These are phyloP conservation scores for Ballota nigra DNA, from an alignment of 257 asterid species.

Conservation along the genomic window DNA sequence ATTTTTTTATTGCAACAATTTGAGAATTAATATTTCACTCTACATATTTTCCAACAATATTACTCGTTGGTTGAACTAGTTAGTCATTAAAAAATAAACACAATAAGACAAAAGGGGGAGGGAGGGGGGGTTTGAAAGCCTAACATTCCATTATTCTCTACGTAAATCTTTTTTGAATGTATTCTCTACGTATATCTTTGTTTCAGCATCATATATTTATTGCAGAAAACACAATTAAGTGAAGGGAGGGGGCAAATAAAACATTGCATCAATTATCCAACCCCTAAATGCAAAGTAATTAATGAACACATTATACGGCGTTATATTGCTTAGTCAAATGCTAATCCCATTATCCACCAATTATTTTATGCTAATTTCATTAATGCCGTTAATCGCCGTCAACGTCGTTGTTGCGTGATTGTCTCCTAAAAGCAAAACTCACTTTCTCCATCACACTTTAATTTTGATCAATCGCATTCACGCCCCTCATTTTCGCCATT, in stretches of 20 bases:
- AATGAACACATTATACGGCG: background rate
- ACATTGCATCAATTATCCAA: background rate
- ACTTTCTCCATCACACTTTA: slow-evolving; percentile 25
- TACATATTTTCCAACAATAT: too few species aligned
- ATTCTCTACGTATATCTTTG: background rate
- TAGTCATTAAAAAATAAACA: too few species aligned
- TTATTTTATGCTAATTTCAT: background rate
- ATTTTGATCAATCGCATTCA: slow-evolving; percentile 31
- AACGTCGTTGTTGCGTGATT: slow-evolving; percentile 24
- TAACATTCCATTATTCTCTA: background rate
- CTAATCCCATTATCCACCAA: background rate
- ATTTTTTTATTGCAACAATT: too few species aligned
- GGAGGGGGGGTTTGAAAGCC: too few species aligned
- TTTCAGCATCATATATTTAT: background rate
- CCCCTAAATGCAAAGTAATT: background rate
- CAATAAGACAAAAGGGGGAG: too few species aligned
- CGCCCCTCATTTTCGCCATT: slow-evolving; percentile 32
- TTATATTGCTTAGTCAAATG: background rate
- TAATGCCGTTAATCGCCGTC: slow-evolving; percentile 19
- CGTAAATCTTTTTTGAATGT: background rate
- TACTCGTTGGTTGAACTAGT: too few species aligned
- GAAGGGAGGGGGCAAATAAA: background rate
- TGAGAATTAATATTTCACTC: too few species aligned
- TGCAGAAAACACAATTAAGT: background rate
- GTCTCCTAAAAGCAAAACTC: slow-evolving; percentile 37